Conservation (phyloP, 371 early-diverging fungal genomes). For the Haplosporangium sp. region DNA sequence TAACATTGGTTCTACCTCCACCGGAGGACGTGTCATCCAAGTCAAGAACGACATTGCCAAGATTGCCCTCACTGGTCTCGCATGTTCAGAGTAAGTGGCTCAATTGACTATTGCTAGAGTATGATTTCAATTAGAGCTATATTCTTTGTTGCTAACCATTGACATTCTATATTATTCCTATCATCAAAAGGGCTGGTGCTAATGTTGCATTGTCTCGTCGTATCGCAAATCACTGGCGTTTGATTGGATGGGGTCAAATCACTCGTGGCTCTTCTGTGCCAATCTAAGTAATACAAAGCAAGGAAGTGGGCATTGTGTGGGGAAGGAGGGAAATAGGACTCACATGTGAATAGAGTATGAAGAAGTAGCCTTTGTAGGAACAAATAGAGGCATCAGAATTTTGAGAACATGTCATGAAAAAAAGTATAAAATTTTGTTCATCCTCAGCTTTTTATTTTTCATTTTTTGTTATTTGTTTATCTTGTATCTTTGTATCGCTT, state of each 20-base stretch:
- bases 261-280: conserved; percentile 86
- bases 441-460: not conserved
- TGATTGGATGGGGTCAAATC: conserved; percentile 99
- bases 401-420: not conserved
- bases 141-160: not conserved
- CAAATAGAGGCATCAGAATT: not conserved
- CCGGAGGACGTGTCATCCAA: conserved; percentile 95
- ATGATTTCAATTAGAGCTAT: not conserved
- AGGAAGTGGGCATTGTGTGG: not conserved
- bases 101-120: not conserved
- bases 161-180: not conserved
- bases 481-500: no score
- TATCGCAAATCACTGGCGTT: conserved; percentile 99
- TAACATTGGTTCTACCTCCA: conserved; percentile 99
- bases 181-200: conserved; percentile 78
- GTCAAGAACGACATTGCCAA: conserved; percentile 96
- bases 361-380: not conserved
- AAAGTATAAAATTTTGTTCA: conserved; percentile 1
- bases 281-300: conserved; percentile 22
- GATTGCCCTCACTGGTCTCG: conserved; percentile 94
- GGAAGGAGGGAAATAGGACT: not conserved
- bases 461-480: no score
- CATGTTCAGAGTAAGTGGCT: conserved; percentile 93
- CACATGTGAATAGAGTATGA: conserved; percentile 3
- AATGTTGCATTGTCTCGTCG: conserved; percentile 98